Evolutionary conservation across 2,329 filamentous ascomycete species (phyloP), one percentile per base, ranked within the genome.

Genomic region (Penicillium sp.): DNA sequence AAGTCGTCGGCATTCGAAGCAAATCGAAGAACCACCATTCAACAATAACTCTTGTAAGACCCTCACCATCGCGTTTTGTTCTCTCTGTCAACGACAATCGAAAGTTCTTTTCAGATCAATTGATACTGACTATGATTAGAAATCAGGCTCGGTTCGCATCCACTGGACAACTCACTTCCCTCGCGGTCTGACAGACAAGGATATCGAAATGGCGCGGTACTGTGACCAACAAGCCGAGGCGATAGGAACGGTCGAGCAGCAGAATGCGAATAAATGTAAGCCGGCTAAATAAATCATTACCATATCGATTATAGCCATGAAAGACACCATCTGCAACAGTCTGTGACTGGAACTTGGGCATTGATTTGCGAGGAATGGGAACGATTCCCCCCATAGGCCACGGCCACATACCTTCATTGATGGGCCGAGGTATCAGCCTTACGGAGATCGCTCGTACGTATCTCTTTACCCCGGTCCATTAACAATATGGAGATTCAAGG

Each of bases 121-220:
- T 28, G 28, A 12, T 18, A 52, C 18, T 7, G 40, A 23, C 18
- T 6, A 18, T 23, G 40, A 11, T 21, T 43, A 59, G 57, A 59
- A 49, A 50, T 64, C 72, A 58, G 70, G 70, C 6, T 71, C 69
- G 1, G 70, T 74, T 38, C 66, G 71, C 59, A 63, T 73, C 53
- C 67, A 72, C 63, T 75, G 72, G 72, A 74, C 72, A 16, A 74
- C 72, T 43, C 72, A 75, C 63, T 60, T 62, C 20, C 72, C 72
- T 6, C 70, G 67, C n/a, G 72, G 72, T 23, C 65, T 75, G 23
- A 69, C 71, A 9, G 58, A 64, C 26, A 73, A 74, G 58, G 72
- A 75, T 56, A 62, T 69, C 28, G 59, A 60, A 3, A 69, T 74
- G 68, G 72, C 72, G 3, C 64, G 62, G 47, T 68, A 69, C 52